Evolutionary conservation across 768 basidiomycete species (phyloP), one percentile per base, ranked within the genome.

Genomic region (Hericium coralloides): DNA sequence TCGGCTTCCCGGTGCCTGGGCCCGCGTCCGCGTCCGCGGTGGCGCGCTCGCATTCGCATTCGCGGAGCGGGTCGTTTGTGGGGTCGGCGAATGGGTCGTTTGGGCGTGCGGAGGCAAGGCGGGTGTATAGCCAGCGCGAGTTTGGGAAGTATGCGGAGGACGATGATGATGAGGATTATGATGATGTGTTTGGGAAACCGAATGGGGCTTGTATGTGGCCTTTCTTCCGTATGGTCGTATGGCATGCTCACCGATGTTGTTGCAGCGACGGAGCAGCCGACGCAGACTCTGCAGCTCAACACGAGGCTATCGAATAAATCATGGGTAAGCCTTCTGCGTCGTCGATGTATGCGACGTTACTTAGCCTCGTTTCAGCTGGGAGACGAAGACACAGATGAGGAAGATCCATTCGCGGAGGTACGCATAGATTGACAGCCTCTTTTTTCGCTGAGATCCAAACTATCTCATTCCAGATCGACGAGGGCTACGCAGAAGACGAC

Each of bases 351-450:
- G 31, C 18, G 52, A 12, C 17, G 39, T 37, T 47, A 12, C 36
- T 37, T 57, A 38, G 23, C 55, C n/a, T 53, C 49, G 38, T 1
- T 53, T n/a, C 59, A 89, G 85, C 72, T 88, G 55, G 86, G 86
- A 9, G 92, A 92, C 47, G 90, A 89, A 31, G 81, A 89, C 37
- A 83, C 82, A 2, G 93, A 95, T 57, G 94, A 95, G 53, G 91
- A 93, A 55, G 94, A 99, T 74, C 95, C 97, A 1, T 99, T 99
- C 64, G 94, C 95, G 2, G 92, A 94, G 75, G 92, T 91, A 62
- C 56, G 64, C 50, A 17, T 36, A 12, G 20, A 31, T 23, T 15
- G 6, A 37, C 37, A 22, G 39, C 58, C 22, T 10, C 14, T 26
- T 26, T 49, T 49, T 12, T 52, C 48, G 50, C 55, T 61, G 2